Conservation (phyloP, 768 basidiomycete genomes). For the Russula brevipes region DNA sequence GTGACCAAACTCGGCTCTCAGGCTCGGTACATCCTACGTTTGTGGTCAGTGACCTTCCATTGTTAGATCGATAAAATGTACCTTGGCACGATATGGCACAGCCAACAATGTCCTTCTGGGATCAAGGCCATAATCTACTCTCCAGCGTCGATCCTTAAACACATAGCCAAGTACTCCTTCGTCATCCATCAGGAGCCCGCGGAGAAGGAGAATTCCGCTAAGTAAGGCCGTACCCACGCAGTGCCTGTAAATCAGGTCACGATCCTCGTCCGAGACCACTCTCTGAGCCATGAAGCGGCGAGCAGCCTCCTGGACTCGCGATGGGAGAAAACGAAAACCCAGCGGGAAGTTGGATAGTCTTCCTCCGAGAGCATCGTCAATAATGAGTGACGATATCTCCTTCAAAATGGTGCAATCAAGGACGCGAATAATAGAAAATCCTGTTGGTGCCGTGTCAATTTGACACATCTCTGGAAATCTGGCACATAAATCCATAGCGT, state of each 20-base stretch:
- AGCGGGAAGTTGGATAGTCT: neutral
- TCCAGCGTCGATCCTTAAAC: conserved; percentile 41
- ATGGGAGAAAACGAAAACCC: conserved; percentile 4
- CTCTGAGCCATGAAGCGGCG: conserved; percentile 3
- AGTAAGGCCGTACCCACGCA: conserved; percentile 27
- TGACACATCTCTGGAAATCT: neutral
- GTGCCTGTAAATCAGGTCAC: neutral
- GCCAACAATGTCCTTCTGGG: conserved; percentile 41
- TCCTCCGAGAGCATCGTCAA: conserved; percentile 5
- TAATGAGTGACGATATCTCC: neutral
- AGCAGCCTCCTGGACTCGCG: neutral
- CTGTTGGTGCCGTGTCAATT: neutral
- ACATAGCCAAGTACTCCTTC: conserved; percentile 37
- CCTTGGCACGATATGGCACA: conserved; percentile 48
- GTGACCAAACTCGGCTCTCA: conserved; percentile 47
- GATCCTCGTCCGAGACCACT: neutral
- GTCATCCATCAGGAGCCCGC: conserved; percentile 39
- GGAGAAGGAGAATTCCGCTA: conserved; percentile 39
- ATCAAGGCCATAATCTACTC: conserved; percentile 50
- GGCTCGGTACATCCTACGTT: conserved; percentile 40
- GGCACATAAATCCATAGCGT: conserved; percentile 4
- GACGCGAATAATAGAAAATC: conserved; percentile 7
- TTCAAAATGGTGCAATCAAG: neutral
- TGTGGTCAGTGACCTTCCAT: neutral
- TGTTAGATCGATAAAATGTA: neutral